Base-by-base conservation (phyloP, 2,329 filamentous ascomycete genomes). In the Periconia digitata region DNA sequence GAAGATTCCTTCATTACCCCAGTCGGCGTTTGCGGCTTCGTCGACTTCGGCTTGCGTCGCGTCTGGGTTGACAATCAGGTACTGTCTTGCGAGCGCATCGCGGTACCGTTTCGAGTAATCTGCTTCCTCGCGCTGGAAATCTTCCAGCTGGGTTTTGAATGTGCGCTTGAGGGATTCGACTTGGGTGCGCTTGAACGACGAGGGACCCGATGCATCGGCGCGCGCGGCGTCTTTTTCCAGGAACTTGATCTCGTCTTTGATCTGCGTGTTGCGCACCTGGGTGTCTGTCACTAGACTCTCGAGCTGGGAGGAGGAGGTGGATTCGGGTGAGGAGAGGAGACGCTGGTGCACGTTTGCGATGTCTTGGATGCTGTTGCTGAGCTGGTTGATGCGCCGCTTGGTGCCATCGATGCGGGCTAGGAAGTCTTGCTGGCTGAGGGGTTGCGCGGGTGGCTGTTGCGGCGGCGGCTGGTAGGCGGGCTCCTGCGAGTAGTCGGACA, bases 1-100 rank as follows among this genome's bases (percentile, higher is more conserved):
- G 76, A 92, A 94, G 46, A 94, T 85, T 62, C 87, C 86, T 74
- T 92, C 86, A 50, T 88, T 82, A 45, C 85, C 84, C 85, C 87
- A 89, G 67, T 91, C 85, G 45, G 83, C 77, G 58, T 89, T 79
- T 20, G 84, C 76, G 3, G 87, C 87, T 67, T 89, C 76, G 41
- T 79, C 75, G 2, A 92, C 85, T 71, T 92, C 86, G 1, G 80
- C 76, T 50, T 91, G 87, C 41, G 81, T 81, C n/a, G 89, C 89
- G 38, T 90, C 85, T 43, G 89, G 89, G 68, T 91, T 90, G 58
- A 90, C 87, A 65, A 92, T 91, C 47, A 84, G 80, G 72, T 89
- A 92, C 72, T 94, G 89, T 62, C 89, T 81, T 49, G 84, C 83
- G 66, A 92, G 90, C 70, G 90, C 87, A 55, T 91, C 86, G 51